Evolutionary conservation across 352 stramenopile genomes (phyloP).

Genomic region (Thalassiosira hispida): DNA sequence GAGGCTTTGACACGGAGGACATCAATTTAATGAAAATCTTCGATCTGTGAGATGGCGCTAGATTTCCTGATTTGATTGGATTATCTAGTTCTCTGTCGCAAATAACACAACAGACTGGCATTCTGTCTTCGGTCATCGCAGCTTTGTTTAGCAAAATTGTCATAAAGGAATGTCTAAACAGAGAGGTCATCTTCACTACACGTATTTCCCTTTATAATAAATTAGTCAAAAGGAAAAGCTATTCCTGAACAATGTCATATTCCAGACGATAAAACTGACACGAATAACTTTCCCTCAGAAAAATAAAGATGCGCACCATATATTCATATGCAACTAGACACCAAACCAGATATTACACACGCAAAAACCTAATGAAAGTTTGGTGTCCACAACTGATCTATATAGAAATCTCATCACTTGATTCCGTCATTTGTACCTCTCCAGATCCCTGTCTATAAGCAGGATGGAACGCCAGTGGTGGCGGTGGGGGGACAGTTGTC

Average conservation of each 20-base stretch:
- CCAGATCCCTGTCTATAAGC: neutral
- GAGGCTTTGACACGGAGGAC: too few relatives aligned
- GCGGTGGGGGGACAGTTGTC: slow-evolving; percentile 38
- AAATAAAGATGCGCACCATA: neutral
- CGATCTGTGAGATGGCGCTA: too few relatives aligned
- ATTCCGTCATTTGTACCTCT: neutral
- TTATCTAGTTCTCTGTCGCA: too few relatives aligned
- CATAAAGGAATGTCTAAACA: too few relatives aligned
- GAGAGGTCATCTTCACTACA: too few relatives aligned
- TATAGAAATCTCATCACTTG: slow-evolving; percentile 45
- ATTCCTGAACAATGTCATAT: slow-evolving; percentile 13
- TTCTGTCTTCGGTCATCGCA: too few relatives aligned
- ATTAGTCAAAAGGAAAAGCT: neutral
- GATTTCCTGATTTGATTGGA: too few relatives aligned
- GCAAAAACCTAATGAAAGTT: neutral
- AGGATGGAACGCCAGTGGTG: slow-evolving; percentile 8
- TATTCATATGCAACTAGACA: neutral
- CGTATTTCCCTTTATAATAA: too few relatives aligned
- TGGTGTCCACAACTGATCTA: slow-evolving; percentile 1
- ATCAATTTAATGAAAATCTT: too few relatives aligned
- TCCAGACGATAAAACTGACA: slow-evolving; percentile 14
- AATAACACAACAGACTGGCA: too few relatives aligned
- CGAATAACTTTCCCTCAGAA: slow-evolving; percentile 1
- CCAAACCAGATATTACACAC: neutral
- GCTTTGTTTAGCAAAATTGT: too few relatives aligned